Conservation (phyloP, 306 rosid species). For the Glycyrrhiza uralensis region DNA sequence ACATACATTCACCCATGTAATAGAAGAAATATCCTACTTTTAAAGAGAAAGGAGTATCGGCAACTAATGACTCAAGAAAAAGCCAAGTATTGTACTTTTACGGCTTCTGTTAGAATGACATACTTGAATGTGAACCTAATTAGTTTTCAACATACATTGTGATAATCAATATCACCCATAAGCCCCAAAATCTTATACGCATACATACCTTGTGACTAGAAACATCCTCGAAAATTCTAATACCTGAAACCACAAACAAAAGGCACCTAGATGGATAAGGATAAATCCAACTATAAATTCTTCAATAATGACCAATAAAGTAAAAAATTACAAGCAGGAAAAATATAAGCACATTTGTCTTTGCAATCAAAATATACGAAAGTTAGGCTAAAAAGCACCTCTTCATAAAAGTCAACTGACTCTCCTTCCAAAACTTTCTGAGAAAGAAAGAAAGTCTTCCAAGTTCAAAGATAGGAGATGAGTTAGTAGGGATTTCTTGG, state of each 20-base stretch:
- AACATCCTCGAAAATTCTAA: slow-evolving; percentile 88
- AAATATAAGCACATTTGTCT: neutral
- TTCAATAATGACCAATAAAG: neutral
- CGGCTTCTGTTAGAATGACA: neutral
- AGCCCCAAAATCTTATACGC: neutral
- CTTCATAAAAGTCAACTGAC: too few species aligned
- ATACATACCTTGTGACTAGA: slow-evolving; percentile 54
- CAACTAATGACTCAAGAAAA: neutral
- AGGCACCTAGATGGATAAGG: neutral
- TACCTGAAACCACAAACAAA: slow-evolving; percentile 60
- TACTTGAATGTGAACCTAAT: neutral
- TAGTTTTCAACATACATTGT: slow-evolving; percentile 3
- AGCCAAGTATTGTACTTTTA: neutral
- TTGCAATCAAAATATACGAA: too few species aligned
- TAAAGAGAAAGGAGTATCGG: neutral
- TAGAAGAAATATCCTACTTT: neutral
- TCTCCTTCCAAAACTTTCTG: too few species aligned
- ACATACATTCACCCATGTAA: neutral
- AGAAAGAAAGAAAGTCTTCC: too few species aligned
- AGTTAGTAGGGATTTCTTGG: too few species aligned
- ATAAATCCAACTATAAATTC: neutral
- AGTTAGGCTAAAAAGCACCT: too few species aligned
- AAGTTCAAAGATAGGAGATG: too few species aligned
- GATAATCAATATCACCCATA: neutral
- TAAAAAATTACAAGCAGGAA: neutral